Evolutionary conservation across 805 yeast species (phyloP).

Genomic region (Candida quercuum): DNA sequence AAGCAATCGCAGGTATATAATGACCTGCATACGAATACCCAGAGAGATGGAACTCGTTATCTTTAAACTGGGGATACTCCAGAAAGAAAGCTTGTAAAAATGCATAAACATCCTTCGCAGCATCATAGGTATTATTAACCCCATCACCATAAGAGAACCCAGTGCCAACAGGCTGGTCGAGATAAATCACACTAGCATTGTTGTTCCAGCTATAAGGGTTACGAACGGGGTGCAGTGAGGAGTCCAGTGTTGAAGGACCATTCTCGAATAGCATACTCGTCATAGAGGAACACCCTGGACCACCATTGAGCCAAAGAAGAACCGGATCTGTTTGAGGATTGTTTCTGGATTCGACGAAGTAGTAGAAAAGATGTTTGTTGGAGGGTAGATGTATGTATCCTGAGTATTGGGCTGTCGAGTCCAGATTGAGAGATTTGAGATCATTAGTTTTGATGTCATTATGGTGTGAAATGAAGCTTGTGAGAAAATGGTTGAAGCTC

Average conservation of each 20-base stretch:
- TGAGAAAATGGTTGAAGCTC: no score
- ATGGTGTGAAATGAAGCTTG: no score
- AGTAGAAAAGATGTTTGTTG: constrained; percentile 82
- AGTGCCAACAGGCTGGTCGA: constrained; percentile 92
- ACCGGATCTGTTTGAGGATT: constrained; percentile 85
- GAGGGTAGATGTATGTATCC: constrained; percentile 81
- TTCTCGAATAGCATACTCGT: constrained; percentile 88
- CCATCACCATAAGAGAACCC: constrained; percentile 81
- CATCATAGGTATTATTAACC: constrained; percentile 69
- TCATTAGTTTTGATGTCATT: constrained; percentile 1
- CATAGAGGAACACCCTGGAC: constrained; percentile 92
- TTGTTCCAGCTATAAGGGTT: constrained; percentile 90
- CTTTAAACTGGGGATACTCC: constrained; percentile 67
- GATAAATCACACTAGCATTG: constrained; percentile 83
- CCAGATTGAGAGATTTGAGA: constrained; percentile 61
- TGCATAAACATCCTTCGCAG: constrained; percentile 81
- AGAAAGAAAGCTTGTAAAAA: constrained; percentile 80
- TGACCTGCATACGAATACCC: constrained; percentile 87
- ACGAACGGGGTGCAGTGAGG: constrained; percentile 55
- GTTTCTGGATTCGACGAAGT: constrained; percentile 83
- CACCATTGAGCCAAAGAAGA: constrained; percentile 87
- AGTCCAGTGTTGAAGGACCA: constrained; percentile 77
- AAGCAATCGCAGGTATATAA: constrained; percentile 68
- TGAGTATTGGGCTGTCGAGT: constrained; percentile 70
- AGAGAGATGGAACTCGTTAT: constrained; percentile 64